Conservation (phyloP, 2,329 filamentous ascomycete species). For the Epichloe typhina region DNA sequence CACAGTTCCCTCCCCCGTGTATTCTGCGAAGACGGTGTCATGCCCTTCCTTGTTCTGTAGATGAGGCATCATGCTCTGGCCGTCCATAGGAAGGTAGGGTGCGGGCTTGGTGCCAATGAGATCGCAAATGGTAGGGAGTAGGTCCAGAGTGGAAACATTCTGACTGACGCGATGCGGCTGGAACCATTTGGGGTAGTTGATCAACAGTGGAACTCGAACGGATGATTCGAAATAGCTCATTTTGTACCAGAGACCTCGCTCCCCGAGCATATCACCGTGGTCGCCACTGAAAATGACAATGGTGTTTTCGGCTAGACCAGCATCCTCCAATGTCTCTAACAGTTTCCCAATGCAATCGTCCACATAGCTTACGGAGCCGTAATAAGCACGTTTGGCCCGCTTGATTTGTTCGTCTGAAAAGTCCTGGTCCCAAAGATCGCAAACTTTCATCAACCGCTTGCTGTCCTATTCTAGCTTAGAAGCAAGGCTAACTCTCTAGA, state of each 20-base stretch:
- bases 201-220: conserved; percentile 74
- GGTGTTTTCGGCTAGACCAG: conserved; percentile 69
- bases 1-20: conserved; percentile 85
- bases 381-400: conserved; percentile 76
- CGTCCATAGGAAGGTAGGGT: conserved; percentile 69
- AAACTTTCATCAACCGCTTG: conserved; percentile 72
- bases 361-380: conserved; percentile 85
- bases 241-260: conserved; percentile 90
- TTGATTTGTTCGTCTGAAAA: conserved; percentile 80
- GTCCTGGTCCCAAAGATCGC: conserved; percentile 73
- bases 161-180: conserved; percentile 61
- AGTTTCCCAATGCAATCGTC: conserved; percentile 85
- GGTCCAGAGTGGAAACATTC: conserved; percentile 83
- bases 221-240: conserved; percentile 95
- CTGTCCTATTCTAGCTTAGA: too few species aligned
- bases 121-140: conserved; percentile 79
- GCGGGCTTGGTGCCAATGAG: conserved; percentile 60
- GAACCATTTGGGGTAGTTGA: conserved; percentile 69
- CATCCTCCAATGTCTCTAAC: conserved; percentile 63
- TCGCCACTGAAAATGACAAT: conserved; percentile 88
- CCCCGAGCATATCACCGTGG: conserved; percentile 91
- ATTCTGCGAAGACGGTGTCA: conserved; percentile 88
- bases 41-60: conserved; percentile 51
- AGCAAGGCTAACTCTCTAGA: too few species aligned
- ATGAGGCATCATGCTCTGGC: conserved; percentile 68